These are phyloP conservation scores for Trichosporon inkin DNA, from an alignment of 1,284 basidiomycete genomes.

Conservation along the genomic window DNA sequence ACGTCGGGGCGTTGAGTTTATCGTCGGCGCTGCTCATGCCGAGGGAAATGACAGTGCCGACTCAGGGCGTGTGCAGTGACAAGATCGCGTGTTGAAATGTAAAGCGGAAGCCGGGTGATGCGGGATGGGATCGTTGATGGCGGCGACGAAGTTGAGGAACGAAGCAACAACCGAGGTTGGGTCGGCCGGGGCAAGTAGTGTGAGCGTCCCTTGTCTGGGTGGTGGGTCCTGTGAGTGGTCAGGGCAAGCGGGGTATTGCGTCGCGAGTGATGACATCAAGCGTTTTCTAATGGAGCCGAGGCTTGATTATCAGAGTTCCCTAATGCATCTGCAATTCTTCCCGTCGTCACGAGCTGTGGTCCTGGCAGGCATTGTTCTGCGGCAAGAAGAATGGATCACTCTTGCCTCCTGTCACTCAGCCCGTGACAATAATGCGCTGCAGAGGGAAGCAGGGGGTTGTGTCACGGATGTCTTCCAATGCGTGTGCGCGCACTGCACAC, in stretches of 20 bases:
- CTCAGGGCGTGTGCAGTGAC: not conserved
- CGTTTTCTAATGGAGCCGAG: not conserved
- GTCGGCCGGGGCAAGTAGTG: conserved; percentile 5
- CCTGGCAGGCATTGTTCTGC: too few relatives aligned
- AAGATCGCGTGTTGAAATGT: not conserved
- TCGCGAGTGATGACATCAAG: not conserved
- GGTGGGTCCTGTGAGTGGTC: not conserved
- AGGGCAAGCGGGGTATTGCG: not conserved
- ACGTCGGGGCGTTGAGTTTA: conserved; percentile 12
- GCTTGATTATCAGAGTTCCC: not conserved
- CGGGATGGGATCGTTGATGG: not conserved
- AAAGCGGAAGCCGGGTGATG: not conserved
- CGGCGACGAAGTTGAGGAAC: not conserved
- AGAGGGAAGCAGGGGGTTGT: too few relatives aligned
- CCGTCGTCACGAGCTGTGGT: too few relatives aligned
- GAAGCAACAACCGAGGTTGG: conserved; percentile 2
- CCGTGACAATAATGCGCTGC: too few relatives aligned
- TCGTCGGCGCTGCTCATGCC: conserved; percentile 11
- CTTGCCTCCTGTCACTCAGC: too few relatives aligned
- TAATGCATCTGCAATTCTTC: not conserved
- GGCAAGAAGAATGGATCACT: too few relatives aligned
- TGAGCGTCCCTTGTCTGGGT: conserved; percentile 4
- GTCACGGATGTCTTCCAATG: too few relatives aligned
- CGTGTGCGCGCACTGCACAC: too few relatives aligned
- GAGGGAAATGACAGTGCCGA: not conserved